Evolutionary conservation across 1,284 basidiomycete species (phyloP), one percentile per base, ranked within the genome.

Genomic region (Ganoderma sp.): DNA sequence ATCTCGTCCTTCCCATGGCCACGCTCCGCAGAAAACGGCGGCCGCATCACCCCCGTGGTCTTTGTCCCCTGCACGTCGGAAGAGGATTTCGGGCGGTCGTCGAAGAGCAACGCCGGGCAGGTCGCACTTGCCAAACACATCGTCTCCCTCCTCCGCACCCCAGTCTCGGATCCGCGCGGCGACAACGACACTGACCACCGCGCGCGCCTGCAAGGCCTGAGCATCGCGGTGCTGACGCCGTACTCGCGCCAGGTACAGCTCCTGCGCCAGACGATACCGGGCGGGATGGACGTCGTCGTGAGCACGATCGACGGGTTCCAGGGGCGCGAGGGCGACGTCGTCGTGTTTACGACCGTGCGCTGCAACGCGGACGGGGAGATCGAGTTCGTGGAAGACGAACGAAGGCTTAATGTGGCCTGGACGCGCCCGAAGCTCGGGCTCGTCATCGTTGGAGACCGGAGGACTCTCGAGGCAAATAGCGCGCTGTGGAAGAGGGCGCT

Each of bases 281-380:
- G 80, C 2, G 75, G 79, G 19, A 78, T 84, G 64, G 79, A 39
- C 37, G 37, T 39, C 37, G 37, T 39, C 10, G 84, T 83, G 57
- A 87, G 85, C 64, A 92, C 90, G 0, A 86, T 92, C 68, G 90
- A 92, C 72, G 88, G 89, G 0, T 94, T 92, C 76, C 92, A 94
- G 75, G 91, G 92, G 2, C 82, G 91, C 48, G 92, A 94, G 76
- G 89, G 88, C 74, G 88, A 90, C 64, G 83, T 92, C 41, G 84
- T 93, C 68, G 82, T 94, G 56, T 90, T 93, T 73, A 88, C 89
- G 0, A 88, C 89, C 2, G 91, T 93, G 17, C 84, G 91, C 12
- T 87, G 85, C 69, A 91, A 92, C 72, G 80, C 71, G 17, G 80
- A 81, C 43, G 81, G 81, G 5, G 87, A 87, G 69, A 88, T 90